A percentile compares a stretch with the other conserved stretches of the same genome.
Evolutionary conservation across 1,284 basidiomycete species (phyloP).

Genomic region (Puccinia hordei): DNA sequence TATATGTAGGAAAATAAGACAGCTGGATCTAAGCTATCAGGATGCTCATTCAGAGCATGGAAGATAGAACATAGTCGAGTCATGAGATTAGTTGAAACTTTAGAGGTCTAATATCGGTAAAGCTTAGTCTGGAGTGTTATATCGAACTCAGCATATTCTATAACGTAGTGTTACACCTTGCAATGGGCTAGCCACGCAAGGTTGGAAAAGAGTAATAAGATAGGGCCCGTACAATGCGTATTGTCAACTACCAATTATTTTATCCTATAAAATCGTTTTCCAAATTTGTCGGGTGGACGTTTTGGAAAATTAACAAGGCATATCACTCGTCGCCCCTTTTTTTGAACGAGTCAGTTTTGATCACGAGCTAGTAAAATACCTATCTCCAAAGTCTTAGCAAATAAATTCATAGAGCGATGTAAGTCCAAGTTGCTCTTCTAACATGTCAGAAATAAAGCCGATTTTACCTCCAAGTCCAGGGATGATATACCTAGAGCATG

Average conservation of each 20-base stretch:
- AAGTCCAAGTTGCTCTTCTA: not conserved
- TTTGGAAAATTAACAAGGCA: not conserved
- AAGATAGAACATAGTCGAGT: not conserved
- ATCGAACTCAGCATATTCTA: not conserved
- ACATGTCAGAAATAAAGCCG: constrained; percentile 38
- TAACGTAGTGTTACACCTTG: not conserved
- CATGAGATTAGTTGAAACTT: not conserved
- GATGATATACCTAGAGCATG: constrained; percentile 67
- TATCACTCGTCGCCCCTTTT: not conserved
- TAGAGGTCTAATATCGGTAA: not conserved
- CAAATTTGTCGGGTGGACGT: not conserved
- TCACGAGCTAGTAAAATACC: constrained; percentile 54
- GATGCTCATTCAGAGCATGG: too few species aligned
- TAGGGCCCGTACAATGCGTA: not conserved
- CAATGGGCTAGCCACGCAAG: not conserved
- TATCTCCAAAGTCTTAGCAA: constrained; percentile 55
- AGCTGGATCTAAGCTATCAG: too few species aligned
- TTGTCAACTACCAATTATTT: not conserved
- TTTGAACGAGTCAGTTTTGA: not conserved
- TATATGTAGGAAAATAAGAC: too few species aligned
- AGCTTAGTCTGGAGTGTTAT: not conserved
- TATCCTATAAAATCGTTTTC: not conserved
- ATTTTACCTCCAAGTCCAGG: constrained; percentile 67
- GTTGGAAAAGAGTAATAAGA: not conserved
- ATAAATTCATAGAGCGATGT: not conserved